phyloP scores from a whole-genome alignment of 768 basidiomycete genomes.

The Boletus barrowsii region DNA sequence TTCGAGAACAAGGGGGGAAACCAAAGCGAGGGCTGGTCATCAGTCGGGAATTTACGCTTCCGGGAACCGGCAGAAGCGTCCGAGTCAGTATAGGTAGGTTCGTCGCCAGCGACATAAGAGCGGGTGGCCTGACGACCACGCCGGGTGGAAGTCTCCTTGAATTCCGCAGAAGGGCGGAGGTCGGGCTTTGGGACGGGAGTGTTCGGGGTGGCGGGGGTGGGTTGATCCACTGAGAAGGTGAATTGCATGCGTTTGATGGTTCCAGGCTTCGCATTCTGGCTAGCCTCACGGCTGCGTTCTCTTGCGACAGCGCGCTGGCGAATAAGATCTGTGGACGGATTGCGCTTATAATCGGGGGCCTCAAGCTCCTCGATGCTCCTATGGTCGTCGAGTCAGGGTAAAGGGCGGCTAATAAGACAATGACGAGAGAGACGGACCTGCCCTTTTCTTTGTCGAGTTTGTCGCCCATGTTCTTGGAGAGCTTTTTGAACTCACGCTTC shows the following conservation, averaged over 20 bases:
- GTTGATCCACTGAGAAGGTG: slow-evolving; percentile 82
- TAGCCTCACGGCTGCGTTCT: slow-evolving; percentile 74
- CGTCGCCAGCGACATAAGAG: slow-evolving; percentile 33
- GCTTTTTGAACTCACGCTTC: slow-evolving; percentile 87
- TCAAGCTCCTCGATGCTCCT: slow-evolving; percentile 85
- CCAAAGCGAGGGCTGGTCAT: slow-evolving; percentile 44
- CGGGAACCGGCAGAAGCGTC: slow-evolving; percentile 27
- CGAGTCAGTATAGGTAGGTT: slow-evolving; percentile 12
- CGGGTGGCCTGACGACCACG: slow-evolving; percentile 41
- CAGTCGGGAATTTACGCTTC: slow-evolving; percentile 24
- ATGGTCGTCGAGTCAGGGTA: slow-evolving; percentile 8
- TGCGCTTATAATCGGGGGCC: slow-evolving; percentile 79
- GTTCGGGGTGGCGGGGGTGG: slow-evolving; percentile 44
- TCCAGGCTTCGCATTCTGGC: slow-evolving; percentile 59
- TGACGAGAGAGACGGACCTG: slow-evolving; percentile 48
- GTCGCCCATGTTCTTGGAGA: slow-evolving; percentile 86
- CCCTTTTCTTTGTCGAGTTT: slow-evolving; percentile 93
- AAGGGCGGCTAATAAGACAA: slow-evolving; percentile 6
- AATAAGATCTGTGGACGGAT: slow-evolving; percentile 75
- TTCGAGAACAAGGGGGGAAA: slow-evolving; percentile 73
- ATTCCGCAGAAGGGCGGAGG: slow-evolving; percentile 61
- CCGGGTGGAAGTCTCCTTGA: slow-evolving; percentile 46
- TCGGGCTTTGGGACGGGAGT: slow-evolving; percentile 58
- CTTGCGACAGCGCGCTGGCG: slow-evolving; percentile 78
- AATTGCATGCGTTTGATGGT: slow-evolving; percentile 88